Conservation (phyloP, 441 rosid species). For the Breynia disticha region DNA sequence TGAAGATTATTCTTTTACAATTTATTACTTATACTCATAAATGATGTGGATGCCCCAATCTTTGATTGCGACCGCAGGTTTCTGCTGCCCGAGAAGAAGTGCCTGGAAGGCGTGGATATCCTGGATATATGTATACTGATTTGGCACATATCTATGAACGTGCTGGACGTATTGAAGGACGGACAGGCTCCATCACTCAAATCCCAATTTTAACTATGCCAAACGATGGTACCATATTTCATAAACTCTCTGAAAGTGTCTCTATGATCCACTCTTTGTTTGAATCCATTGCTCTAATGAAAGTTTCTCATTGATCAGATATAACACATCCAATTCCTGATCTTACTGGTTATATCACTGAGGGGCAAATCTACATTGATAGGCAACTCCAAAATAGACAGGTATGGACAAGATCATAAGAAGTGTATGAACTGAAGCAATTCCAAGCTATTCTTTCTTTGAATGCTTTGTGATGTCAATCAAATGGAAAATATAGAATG, state of each 20-base stretch:
- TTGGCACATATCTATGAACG: conserved; percentile 95
- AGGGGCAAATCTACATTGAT: conserved; percentile 96
- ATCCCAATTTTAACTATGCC: conserved; percentile 99
- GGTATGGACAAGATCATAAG: conserved; percentile 23
- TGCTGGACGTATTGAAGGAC: conserved; percentile 96
- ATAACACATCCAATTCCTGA: conserved; percentile 98
- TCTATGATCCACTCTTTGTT: neutral
- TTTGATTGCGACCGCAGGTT: conserved; percentile 38
- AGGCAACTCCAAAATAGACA: conserved; percentile 91
- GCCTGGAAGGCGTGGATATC: conserved; percentile 99
- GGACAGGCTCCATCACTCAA: conserved; percentile 96
- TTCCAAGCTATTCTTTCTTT: too few relatives aligned
- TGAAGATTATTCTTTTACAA: too few relatives aligned
- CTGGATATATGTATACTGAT: conserved; percentile 99
- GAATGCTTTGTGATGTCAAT: too few relatives aligned
- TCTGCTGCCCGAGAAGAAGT: conserved; percentile 99
- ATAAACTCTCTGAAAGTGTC: neutral
- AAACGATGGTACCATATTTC: conserved; percentile 57
- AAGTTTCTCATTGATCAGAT: conserved; percentile 35
- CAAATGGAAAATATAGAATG: too few relatives aligned
- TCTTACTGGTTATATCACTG: conserved; percentile 98
- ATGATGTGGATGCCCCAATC: neutral
- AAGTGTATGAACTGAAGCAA: too few relatives aligned
- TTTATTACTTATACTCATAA: too few relatives aligned
- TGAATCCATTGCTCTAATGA: conserved; percentile 3